Conservation (phyloP, 2,329 filamentous ascomycete genomes). For the Daldinia sp. region DNA sequence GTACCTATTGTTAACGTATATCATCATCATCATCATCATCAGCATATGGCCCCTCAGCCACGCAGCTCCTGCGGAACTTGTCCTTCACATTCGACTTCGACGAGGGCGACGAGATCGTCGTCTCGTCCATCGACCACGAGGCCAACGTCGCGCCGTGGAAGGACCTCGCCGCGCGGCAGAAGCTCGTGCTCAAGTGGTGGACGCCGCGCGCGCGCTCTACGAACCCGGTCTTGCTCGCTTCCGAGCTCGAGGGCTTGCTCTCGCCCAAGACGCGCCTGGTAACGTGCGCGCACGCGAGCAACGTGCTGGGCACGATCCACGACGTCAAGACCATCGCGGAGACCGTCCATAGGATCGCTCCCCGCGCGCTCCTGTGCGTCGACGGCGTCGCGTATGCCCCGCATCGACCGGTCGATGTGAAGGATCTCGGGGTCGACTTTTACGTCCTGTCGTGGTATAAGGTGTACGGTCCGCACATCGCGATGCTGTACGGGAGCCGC, state of each 20-base stretch:
- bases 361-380: slow-evolving; percentile 73
- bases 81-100: slow-evolving; percentile 65
- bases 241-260: slow-evolving; percentile 70
- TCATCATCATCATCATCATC: no score
- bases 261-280: slow-evolving; percentile 75
- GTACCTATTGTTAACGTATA: neutral
- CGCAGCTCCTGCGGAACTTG: slow-evolving; percentile 81
- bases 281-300: slow-evolving; percentile 76
- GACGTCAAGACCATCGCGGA: slow-evolving; percentile 42
- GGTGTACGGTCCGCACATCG: slow-evolving; percentile 81
- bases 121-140: slow-evolving; percentile 81
- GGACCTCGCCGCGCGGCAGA: slow-evolving; percentile 70
- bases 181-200: slow-evolving; percentile 79
- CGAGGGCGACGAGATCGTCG: slow-evolving; percentile 73
- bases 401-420: slow-evolving; percentile 77
- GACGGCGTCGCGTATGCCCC: slow-evolving; percentile 84
- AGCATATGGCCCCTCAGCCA: slow-evolving; percentile 73
- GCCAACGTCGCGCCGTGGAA: slow-evolving; percentile 82
- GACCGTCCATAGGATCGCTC: slow-evolving; percentile 51
- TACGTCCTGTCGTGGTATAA: slow-evolving; percentile 89
- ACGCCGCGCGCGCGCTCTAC: slow-evolving; percentile 56
- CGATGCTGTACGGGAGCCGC: slow-evolving; percentile 74
- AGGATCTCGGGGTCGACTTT: slow-evolving; percentile 76
- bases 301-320: slow-evolving; percentile 47
- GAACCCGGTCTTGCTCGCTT: slow-evolving; percentile 70